These are phyloP conservation scores for Kodamaea arcana DNA, from an alignment of 1,139 yeast species.

Conservation along the genomic window DNA sequence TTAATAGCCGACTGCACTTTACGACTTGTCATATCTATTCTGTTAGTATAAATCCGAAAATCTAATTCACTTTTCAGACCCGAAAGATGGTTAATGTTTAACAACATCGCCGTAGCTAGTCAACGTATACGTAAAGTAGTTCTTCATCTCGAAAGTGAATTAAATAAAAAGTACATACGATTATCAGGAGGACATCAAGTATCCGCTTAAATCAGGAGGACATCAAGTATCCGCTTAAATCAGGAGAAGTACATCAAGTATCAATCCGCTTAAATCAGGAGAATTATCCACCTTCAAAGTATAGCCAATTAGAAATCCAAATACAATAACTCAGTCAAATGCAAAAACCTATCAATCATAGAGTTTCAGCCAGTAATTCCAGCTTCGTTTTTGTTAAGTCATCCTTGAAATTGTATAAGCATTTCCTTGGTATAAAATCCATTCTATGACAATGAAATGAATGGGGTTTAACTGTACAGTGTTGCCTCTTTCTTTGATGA, in stretches of 20 bases:
- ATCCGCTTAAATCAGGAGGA: too few relatives aligned
- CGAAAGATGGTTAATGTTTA: constrained; percentile 99
- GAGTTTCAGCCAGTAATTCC: constrained; percentile 98
- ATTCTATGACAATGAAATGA: neutral
- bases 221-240: too few relatives aligned
- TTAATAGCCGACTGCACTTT: too few relatives aligned
- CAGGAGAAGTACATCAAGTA: too few relatives aligned
- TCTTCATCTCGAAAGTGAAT: constrained; percentile 53
- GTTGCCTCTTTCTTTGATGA: neutral
- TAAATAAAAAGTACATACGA: neutral
- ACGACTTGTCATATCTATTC: too few relatives aligned
- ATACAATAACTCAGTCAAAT: constrained; percentile 16
- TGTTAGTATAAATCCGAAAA: neutral
- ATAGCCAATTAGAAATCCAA: neutral
- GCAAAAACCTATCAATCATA: constrained; percentile 91
- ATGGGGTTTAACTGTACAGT: neutral
- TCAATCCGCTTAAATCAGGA: too few relatives aligned
- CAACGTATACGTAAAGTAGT: constrained; percentile 50
- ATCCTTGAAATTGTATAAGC: constrained; percentile 41
- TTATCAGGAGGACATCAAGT: too few relatives aligned
- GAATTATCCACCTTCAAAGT: neutral
- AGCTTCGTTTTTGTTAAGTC: constrained; percentile 88
- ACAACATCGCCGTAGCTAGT: constrained; percentile 92
- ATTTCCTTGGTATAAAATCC: constrained; percentile 1
- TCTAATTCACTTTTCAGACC: constrained; percentile 64